Evolutionary conservation across 1,284 basidiomycete genomes (phyloP).

Genomic region (Neonothopanus nambi): DNA sequence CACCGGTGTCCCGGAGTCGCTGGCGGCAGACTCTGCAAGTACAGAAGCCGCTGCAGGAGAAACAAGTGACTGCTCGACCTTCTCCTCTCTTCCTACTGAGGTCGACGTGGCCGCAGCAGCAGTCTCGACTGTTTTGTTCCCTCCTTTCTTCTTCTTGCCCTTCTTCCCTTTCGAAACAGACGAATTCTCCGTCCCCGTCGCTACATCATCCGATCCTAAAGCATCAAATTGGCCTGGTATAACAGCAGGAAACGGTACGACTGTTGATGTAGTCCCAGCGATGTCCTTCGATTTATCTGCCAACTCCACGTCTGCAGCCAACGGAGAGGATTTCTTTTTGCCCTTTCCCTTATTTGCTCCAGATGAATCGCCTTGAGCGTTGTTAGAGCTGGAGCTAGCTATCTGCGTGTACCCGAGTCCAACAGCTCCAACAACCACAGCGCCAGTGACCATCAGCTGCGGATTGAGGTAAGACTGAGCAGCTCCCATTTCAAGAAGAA

Average conservation of each 20-base stretch:
- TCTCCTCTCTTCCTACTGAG: conserved; percentile 20
- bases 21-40: conserved; percentile 5
- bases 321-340: background rate
- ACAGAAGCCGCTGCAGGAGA: conserved; percentile 9
- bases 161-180: conserved; percentile 8
- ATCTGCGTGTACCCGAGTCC: conserved; percentile 13
- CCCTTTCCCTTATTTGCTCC: conserved; percentile 6
- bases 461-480: conserved; percentile 13
- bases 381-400: background rate
- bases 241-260: conserved; percentile 14
- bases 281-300: background rate
- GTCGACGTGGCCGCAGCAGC: background rate
- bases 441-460: conserved; percentile 10
- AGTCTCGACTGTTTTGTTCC: background rate
- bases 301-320: no score
- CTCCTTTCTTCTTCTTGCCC: conserved; percentile 11
- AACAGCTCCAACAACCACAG: conserved; percentile 16
- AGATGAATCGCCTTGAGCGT: background rate
- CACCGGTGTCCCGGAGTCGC: conserved; percentile 14
- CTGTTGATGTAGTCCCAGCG: conserved; percentile 1
- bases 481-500: conserved; percentile 5
- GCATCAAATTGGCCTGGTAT: conserved; percentile 16
- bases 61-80: conserved; percentile 15
- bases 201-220: conserved; percentile 9
- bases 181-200: conserved; percentile 15